Base-by-base conservation (phyloP, 805 yeast genomes). In the Candida tammaniensis region DNA sequence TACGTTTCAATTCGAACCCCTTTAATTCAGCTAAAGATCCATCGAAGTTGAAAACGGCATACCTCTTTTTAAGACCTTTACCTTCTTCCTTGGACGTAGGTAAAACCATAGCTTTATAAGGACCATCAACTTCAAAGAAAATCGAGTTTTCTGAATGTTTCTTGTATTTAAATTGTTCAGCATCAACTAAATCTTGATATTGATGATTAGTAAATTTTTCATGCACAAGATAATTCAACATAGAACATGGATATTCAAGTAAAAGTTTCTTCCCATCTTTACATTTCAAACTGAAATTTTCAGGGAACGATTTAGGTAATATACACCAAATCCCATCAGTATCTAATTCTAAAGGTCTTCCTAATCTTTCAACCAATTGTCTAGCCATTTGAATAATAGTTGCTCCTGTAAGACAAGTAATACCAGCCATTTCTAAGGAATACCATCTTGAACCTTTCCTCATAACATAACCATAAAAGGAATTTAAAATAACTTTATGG, bases 291-390 rank as follows among this genome's bases (percentile, higher is more conserved):
- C 69, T 69, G 57, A 71, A 87, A 47, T 88, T 83, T 50, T 93
- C 98, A 0, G 99, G 99, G 56, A 93, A 93, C 1, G 95, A 76
- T 33, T 78, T 72, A 2, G 99, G 98, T 27, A 93, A 67, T 44
- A 89, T 93, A 75, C 99, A 93, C 99, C 99, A 93, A 52, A 93
- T 93, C 69, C 99, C 99, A 72, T 93, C 99, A 0, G 99, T 93
- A 61, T 93, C 99, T 44, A 93, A 74, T 54, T 93, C 99, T 40
- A 93, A 66, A 0, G 98, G 98, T 48, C 98, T 72, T 1, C 99
- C 99, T 4, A 94, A 64, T 49, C 96, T 68, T 55, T 91, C 98
- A 10, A 93, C 96, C 39, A 93, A 64, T 1, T 83, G 65, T 42
- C 98, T 72, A 0, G 99, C 99, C 93, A 91, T 85, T 61, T 94